Conservation (phyloP, 176 grass and related monocot genomes). For the Elaeis guineensis region DNA sequence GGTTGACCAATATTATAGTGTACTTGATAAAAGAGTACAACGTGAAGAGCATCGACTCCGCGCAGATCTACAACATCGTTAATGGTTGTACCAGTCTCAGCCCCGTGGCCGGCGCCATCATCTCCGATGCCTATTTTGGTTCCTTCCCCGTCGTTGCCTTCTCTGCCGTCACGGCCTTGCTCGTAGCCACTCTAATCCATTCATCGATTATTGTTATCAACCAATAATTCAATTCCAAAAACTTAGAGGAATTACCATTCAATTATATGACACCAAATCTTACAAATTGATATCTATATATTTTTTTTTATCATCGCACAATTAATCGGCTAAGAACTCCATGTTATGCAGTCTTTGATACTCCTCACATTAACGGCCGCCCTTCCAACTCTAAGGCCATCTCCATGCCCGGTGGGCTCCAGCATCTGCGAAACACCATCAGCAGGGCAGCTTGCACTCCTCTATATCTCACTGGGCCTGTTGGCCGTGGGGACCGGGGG, state of each 20-base stretch:
- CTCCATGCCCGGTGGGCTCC: no score
- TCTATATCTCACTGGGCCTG: background rate
- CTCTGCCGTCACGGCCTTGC: conserved; percentile 28
- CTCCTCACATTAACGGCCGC: no score
- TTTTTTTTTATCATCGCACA: no score
- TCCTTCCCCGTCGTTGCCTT: conserved; percentile 46
- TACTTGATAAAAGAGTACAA: conserved; percentile 62
- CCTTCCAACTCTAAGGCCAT: no score
- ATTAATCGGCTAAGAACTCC: no score
- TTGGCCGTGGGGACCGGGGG: background rate
- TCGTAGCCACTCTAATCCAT: conserved; percentile 13
- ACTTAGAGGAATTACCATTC: no score
- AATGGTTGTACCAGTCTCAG: conserved; percentile 41
- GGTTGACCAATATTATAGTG: conserved; percentile 38
- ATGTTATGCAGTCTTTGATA: no score
- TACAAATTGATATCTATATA: no score
- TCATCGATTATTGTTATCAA: no score
- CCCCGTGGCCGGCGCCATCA: conserved; percentile 48
- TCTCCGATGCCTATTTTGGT: conserved; percentile 71
- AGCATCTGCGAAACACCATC: background rate
- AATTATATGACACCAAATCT: no score
- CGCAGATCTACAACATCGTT: conserved; percentile 58
- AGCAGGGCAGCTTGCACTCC: background rate
- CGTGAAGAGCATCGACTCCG: conserved; percentile 59
- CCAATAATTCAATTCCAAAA: no score